Evolutionary conservation across 116 monocot species (phyloP), one percentile per base, ranked within the genome.

Genomic region (Phalaenopsis hybrid): DNA sequence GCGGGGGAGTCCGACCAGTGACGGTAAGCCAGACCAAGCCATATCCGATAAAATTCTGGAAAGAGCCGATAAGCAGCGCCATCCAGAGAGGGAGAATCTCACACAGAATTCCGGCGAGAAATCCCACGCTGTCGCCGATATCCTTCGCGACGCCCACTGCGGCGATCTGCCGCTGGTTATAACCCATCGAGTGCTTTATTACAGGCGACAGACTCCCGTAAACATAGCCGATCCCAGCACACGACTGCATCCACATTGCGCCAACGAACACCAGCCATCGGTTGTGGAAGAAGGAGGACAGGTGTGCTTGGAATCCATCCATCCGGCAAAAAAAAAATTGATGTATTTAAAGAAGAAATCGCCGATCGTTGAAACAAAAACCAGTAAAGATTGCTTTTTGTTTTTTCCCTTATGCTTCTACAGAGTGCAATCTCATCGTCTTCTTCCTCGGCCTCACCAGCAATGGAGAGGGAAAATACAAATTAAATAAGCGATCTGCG

Each of bases 201-300:
- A 86, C 83, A 3, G 94, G 91, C 17, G 96, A 94, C 5, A 94
- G 46, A 82, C 94, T 94, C 3, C 96, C 96, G 49, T 91, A 96
- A 45, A 96, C 68, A 67, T 94, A 92, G 2, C 92, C 92, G n/a
- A 91, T 68, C 4, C 96, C 96, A 13, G 92, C 91, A 8, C 78
- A 80, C 6, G 94, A 84, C 77, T 91, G 91, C 49, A 94, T 65
- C 96, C 94, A 92, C 89, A 96, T 94, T 83, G 94, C 82, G 45
- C 86, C 91, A 76, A 92, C 94, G 65, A 94, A 91, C 13, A 94
- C 89, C 37, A 94, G 85, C 96, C 96, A 96, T 83, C 94, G 74
- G 88, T 94, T 92, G 83, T 83, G 86, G 57, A 91, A 43, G 68
- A 96, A 89, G 21, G 85, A 61, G 8, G 73, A 44, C 43, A 90